phyloP scores from a whole-genome alignment of 2,329 filamentous ascomycete genomes.

The Penicillium aurantiogriseum region DNA sequence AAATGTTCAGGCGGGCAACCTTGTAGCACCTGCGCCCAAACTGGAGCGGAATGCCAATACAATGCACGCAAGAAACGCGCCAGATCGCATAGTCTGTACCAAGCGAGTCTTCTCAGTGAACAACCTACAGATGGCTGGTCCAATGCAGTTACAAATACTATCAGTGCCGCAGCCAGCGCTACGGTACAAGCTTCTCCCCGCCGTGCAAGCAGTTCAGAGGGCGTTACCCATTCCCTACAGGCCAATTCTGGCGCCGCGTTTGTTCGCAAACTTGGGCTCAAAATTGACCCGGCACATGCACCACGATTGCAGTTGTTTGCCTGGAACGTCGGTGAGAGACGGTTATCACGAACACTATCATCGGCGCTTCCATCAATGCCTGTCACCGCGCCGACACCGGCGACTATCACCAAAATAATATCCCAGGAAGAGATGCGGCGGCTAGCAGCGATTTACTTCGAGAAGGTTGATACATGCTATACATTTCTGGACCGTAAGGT shows the following conservation, averaged over 20 bases:
- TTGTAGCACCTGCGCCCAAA: constrained; percentile 54
- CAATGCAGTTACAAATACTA: background rate
- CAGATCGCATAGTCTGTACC: constrained; percentile 20
- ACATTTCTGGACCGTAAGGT: constrained; percentile 45
- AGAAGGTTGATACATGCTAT: constrained; percentile 54
- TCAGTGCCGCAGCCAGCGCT: constrained; percentile 1
- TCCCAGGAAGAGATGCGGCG: constrained; percentile 50
- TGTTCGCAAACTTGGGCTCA: constrained; percentile 52
- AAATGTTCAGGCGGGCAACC: constrained; percentile 56
- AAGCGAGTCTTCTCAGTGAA: constrained; percentile 14
- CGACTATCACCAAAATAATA: constrained; percentile 49
- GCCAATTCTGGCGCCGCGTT: constrained; percentile 60
- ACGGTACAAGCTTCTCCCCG: constrained; percentile 10
- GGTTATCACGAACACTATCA: constrained; percentile 15
- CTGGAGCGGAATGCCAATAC: constrained; percentile 56
- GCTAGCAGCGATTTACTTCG: constrained; percentile 52
- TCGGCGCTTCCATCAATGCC: constrained; percentile 12
- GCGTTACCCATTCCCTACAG: constrained; percentile 45
- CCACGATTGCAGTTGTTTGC: constrained; percentile 57
- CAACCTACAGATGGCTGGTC: constrained; percentile 10
- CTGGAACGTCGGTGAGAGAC: constrained; percentile 50
- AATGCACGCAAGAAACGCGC: constrained; percentile 35
- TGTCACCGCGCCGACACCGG: constrained; percentile 12
- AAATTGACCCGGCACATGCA: constrained; percentile 54
- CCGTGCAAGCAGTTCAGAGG: constrained; percentile 2